Evolutionary conservation across 164 flowering plant genomes (phyloP), one percentile per base, ranked within the genome.

Genomic region (Umbilicus rupestris): DNA sequence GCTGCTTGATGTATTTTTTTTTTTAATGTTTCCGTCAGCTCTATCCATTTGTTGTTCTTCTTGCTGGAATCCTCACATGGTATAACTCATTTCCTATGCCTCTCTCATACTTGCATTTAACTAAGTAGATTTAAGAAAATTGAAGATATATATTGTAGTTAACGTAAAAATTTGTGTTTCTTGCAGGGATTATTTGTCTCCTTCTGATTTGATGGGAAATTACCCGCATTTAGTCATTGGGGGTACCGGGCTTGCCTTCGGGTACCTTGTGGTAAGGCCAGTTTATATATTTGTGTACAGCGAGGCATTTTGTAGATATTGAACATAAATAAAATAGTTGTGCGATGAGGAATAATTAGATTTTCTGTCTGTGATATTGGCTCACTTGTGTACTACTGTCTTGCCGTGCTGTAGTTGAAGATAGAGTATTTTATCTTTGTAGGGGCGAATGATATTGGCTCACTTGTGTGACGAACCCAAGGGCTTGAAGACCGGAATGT

Each of bases 391-490:
- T 24, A n/a, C 1, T 2, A 20, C 10, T 49, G 55, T 49, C 26
- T 6, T 7, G 10, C n/a, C 20, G 55, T 49, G 9, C 19, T 55
- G 12, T 12, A 28, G 0, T 28, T 28, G 17, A 28, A 11, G 5
- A 16, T 55, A 11, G 33, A 7, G 10, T 24, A 28, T 24, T 31
- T 73, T 75, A 24, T 39, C 66, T 75, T 81, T 73, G 65, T 86
- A 95, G 99, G 99, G 99, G 69, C 86, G 97, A 73, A 85, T 92
- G 97, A 86, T 95, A 81, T 75, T 95, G 62, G 85, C 99, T 77
- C 99, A 95, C 80, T 65, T 95, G 66, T 95, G 99, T 68, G 99
- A 95, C 81, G 99, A 95, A 78, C 99, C 99, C 22, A 95, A 95
- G 82, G 99, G 99, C 71, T 76, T 95, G 78, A 92, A 92, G 80